Base-by-base conservation (phyloP, 192 early-diverging fungal species). In the Chytriomyces hyalinus region DNA sequence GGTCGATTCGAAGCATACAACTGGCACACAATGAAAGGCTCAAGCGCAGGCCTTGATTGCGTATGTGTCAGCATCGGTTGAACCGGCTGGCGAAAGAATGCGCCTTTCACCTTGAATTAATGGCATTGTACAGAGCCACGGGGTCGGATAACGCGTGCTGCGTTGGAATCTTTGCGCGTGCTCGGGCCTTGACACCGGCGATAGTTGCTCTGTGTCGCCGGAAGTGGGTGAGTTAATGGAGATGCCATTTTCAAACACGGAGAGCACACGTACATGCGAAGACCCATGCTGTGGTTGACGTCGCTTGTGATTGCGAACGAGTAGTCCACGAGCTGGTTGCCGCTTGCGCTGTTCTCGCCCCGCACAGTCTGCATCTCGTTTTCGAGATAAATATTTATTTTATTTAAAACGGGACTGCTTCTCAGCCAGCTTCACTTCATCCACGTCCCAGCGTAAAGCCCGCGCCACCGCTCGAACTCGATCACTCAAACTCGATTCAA, bases 1-100 rank as follows among this genome's bases (percentile, higher is more conserved):
- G 90, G 85, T 65, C 92, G 89, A 77, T 89, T 89, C n/a, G 91
- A 92, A 10, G 91, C 88, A 77, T 84, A 89, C 17, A 93, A 69
- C 67, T 93, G 91, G 48, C 87, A 90, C 3, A 87, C 90, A 10
- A 92, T 83, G 77, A 87, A 92, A 17, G 90, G 83, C 79, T 92
- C 92, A 0, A 86, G 72, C 47, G 82, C 79, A 7, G 82, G 78
- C 43, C 88, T 36, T 91, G 77, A 10, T 53, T 8, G 51, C 1
- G 15, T 13, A 3, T 15, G 26, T 2, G 53, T 57, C 13, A n/a
- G 53, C 13, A 57, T 20, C 15, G 53, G 53, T 20, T 13, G 20
- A n/a, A 57, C 15, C 53, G 53, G 0, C 53, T 13, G 20, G 53
- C 15, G 20, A 57, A 57, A 57, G 53, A 57, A 20, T 36, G 36